These are phyloP conservation scores for Xylaria intraflava DNA, from an alignment of 495 filamentous ascomycete genomes.

Conservation along the genomic window DNA sequence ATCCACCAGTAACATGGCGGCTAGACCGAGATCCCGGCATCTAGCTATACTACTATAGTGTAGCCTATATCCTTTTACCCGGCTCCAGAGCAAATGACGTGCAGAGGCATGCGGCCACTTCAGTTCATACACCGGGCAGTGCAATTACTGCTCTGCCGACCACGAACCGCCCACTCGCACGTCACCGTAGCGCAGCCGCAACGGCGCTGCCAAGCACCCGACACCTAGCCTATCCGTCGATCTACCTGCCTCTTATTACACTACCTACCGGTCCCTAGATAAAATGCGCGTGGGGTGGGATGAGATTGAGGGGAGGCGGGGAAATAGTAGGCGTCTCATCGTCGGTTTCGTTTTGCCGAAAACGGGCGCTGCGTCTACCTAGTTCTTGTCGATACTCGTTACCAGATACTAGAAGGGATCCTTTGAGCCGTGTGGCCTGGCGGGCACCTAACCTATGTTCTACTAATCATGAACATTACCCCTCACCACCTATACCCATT, in stretches of 20 bases:
- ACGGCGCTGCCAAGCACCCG: too few species aligned
- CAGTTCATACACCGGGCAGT: too few species aligned
- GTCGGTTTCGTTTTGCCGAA: slow-evolving; percentile 25
- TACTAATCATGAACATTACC: background rate
- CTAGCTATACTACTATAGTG: too few species aligned
- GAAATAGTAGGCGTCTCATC: background rate
- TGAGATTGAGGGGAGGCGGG: background rate
- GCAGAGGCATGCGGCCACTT: background rate
- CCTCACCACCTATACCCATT: too few species aligned
- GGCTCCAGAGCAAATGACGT: background rate
- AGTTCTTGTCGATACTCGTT: too few species aligned
- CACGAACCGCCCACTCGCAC: too few species aligned
- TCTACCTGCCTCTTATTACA: too few species aligned
- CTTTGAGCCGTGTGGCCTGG: too few species aligned
- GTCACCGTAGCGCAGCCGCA: too few species aligned
- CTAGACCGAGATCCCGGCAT: slow-evolving; percentile 3
- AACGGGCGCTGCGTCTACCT: background rate
- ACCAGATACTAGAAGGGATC: background rate
- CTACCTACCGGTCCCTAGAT: too few species aligned
- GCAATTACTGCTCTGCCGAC: background rate
- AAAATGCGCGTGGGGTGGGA: background rate
- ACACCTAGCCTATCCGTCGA: too few species aligned
- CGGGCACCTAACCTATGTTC: background rate
- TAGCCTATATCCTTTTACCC: background rate
- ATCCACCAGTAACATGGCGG: too few species aligned